A percentile compares a stretch with the other conserved stretches of the same genome.
Conservation (phyloP, 257 asterid genomes). For the Coffea eugenioides region DNA sequence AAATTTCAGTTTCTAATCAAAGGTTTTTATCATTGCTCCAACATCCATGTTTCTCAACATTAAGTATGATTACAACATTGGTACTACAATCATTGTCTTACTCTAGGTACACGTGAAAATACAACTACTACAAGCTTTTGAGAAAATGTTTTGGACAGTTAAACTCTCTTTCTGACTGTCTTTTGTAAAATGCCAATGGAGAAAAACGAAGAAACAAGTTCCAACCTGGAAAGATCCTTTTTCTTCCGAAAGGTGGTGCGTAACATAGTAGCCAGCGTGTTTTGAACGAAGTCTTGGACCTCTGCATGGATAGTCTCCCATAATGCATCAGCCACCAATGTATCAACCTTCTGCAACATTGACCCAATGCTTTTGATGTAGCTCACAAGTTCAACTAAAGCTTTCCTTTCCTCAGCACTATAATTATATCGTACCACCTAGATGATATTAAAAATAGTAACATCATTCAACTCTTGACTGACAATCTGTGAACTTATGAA, state of each 20-base stretch:
- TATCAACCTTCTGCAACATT: conserved; percentile 88
- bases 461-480: background rate
- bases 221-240: conserved; percentile 90
- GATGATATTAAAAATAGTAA: conserved; percentile 5
- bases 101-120: background rate
- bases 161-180: background rate
- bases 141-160: background rate
- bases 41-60: conserved; percentile 11
- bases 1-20: background rate
- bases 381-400: conserved; percentile 89
- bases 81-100: background rate
- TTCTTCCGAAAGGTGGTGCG: conserved; percentile 92
- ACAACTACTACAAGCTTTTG: background rate
- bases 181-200: background rate
- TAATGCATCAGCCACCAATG: conserved; percentile 90
- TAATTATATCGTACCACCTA: conserved; percentile 95
- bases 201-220: conserved; percentile 7
- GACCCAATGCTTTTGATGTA: conserved; percentile 89
- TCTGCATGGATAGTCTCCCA: conserved; percentile 99
- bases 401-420: conserved; percentile 85
- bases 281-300: conserved; percentile 99
- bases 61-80: background rate
- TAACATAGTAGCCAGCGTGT: conserved; percentile 81
- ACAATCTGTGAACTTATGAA: background rate
- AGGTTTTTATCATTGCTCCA: background rate